phyloP scores from a whole-genome alignment of 176 grass and related monocot genomes.

The Carex pumila region DNA sequence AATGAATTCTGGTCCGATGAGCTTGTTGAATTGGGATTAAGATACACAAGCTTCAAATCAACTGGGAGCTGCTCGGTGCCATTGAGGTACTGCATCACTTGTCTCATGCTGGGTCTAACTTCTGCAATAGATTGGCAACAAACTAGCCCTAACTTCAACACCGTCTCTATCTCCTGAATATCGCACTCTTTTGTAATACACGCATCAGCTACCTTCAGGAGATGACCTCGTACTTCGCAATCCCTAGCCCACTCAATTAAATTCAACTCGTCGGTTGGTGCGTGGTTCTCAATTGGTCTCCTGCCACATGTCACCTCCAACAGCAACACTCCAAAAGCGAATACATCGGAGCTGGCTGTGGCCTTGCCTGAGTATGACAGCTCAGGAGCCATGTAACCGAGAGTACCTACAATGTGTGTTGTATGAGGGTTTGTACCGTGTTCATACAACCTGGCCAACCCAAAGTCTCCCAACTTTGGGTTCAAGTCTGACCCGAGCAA shows the following conservation, averaged over 20 bases:
- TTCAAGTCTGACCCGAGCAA: slow-evolving; percentile 26
- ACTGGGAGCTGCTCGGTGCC: slow-evolving; percentile 20
- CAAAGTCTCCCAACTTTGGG: slow-evolving; percentile 34
- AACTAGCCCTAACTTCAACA: slow-evolving; percentile 35
- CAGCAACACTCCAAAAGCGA: slow-evolving; percentile 39
- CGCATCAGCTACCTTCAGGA: slow-evolving; percentile 21
- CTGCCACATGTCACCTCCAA: slow-evolving; percentile 45
- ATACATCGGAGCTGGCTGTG: slow-evolving; percentile 39
- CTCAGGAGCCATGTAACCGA: slow-evolving; percentile 44
- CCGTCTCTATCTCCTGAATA: slow-evolving; percentile 25
- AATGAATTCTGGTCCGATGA: slow-evolving; percentile 11
- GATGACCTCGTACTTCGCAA: slow-evolving; percentile 1
- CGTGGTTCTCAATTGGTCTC: slow-evolving; percentile 19
- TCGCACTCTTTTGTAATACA: slow-evolving; percentile 19
- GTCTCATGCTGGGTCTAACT: slow-evolving; percentile 34
- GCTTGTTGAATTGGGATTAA: background rate
- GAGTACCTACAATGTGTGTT: slow-evolving; percentile 32
- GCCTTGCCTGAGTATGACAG: slow-evolving; percentile 27
- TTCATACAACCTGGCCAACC: slow-evolving; percentile 35
- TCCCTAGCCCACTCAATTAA: slow-evolving; percentile 35
- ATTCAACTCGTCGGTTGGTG: slow-evolving; percentile 12
- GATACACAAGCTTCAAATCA: slow-evolving; percentile 23
- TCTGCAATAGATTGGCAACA: slow-evolving; percentile 34
- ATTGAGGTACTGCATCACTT: slow-evolving; percentile 28
- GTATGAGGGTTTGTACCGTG: slow-evolving; percentile 33